Evolutionary conservation across 768 basidiomycete species (phyloP).

Genomic region (Baorangia bicolor): DNA sequence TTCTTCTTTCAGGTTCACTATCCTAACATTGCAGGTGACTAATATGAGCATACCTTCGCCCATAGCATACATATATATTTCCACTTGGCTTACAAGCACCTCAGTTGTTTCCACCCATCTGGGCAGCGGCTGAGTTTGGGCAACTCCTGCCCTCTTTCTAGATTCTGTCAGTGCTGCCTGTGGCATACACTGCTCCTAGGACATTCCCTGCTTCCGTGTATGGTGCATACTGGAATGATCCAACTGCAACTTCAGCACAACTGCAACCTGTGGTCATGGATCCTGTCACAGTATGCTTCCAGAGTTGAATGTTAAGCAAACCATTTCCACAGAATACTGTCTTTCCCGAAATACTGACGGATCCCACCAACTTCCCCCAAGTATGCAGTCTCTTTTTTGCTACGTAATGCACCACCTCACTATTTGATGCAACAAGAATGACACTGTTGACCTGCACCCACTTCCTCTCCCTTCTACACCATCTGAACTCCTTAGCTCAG

Average conservation of each 20-base stretch:
- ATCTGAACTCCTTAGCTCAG: constrained; percentile 36
- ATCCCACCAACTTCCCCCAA: constrained; percentile 55
- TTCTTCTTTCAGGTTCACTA: too few species aligned
- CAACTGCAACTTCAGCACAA: constrained; percentile 67
- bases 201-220: constrained; percentile 62
- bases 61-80: too few species aligned
- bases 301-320: background rate
- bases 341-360: constrained; percentile 58
- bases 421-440: constrained; percentile 28
- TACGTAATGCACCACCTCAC: background rate
- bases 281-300: constrained; percentile 50
- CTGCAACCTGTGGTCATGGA: constrained; percentile 71
- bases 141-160: too few species aligned
- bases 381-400: constrained; percentile 15
- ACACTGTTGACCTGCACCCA: constrained; percentile 44
- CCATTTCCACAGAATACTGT: constrained; percentile 42
- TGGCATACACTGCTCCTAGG: constrained; percentile 58
- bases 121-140: too few species aligned
- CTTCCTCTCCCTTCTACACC: constrained; percentile 24
- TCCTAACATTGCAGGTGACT: too few species aligned
- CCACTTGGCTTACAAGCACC: too few species aligned
- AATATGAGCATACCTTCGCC: too few species aligned
- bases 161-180: too few species aligned
- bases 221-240: constrained; percentile 72
- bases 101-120: too few species aligned